phyloP scores from a whole-genome alignment of 176 grass and related monocot genomes.

The Saccharum spontaneum region DNA sequence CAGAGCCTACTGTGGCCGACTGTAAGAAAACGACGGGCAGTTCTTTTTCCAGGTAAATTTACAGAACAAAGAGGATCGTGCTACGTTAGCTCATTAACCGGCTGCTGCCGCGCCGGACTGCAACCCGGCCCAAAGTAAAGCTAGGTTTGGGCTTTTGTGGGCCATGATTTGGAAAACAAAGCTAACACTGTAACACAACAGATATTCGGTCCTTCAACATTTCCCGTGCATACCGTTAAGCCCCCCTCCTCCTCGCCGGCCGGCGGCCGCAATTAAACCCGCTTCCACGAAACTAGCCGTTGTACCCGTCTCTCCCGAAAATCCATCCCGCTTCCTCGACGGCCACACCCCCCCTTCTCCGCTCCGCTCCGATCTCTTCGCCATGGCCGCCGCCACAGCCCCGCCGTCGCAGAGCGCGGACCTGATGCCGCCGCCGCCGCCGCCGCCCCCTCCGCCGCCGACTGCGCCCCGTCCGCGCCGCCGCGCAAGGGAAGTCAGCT shows the following conservation, averaged over 20 bases:
- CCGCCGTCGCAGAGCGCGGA: neutral
- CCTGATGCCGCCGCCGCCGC: constrained; percentile 25
- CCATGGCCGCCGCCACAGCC: constrained; percentile 32
- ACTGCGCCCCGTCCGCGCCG: constrained; percentile 49
- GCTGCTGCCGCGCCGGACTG: too few species aligned
- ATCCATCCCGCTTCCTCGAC: constrained; percentile 18
- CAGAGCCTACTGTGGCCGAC: neutral
- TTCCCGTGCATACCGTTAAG: constrained; percentile 7
- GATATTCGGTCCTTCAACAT: neutral
- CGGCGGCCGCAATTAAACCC: constrained; percentile 16
- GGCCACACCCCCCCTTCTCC: neutral
- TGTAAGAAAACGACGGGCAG: neutral
- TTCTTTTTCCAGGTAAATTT: neutral
- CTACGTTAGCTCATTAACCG: too few species aligned
- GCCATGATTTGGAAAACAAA: neutral
- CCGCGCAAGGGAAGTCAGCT: constrained; percentile 74
- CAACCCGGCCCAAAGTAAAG: neutral
- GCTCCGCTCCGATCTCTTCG: constrained; percentile 19
- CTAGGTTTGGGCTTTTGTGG: neutral
- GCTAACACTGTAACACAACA: neutral
- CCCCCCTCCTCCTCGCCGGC: neutral
- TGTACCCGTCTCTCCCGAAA: constrained; percentile 16
- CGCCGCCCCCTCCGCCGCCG: neutral
- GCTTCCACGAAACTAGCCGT: constrained; percentile 37
- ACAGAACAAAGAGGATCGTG: neutral